Percentiles rank a stretch among this genome's conserved stretches.
Evolutionary conservation across 148 eudicot species (phyloP).

Genomic region (Beta vulgaris): DNA sequence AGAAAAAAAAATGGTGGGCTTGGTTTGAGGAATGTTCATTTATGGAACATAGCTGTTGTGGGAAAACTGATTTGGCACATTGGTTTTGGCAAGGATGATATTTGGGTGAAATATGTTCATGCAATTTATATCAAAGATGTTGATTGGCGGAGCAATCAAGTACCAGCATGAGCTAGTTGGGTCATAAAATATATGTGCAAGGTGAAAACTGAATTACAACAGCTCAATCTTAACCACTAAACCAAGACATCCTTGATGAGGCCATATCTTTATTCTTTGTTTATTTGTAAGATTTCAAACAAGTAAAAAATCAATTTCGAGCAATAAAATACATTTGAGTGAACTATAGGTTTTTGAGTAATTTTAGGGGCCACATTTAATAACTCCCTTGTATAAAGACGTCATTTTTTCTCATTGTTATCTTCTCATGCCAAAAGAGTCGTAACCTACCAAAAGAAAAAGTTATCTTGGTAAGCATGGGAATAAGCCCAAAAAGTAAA

Average conservation of each 20-base stretch:
- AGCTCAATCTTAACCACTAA: too few relatives aligned
- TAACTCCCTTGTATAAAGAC: too few relatives aligned
- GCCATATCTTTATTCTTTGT: too few relatives aligned
- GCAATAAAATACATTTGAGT: too few relatives aligned
- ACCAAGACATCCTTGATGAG: too few relatives aligned
- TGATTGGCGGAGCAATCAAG: not conserved
- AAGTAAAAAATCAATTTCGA: too few relatives aligned
- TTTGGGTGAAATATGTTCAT: not conserved
- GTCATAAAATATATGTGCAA: not conserved
- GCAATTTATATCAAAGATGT: not conserved
- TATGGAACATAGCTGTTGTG: not conserved
- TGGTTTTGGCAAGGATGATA: not conserved
- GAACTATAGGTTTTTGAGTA: too few relatives aligned
- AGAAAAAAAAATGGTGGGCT: not conserved
- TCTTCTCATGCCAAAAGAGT: not conserved
- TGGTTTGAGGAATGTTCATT: not conserved
- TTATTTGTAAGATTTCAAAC: too few relatives aligned
- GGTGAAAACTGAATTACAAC: not conserved
- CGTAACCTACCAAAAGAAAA: not conserved
- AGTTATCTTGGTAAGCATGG: not conserved
- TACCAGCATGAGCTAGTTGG: not conserved
- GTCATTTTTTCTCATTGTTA: too few relatives aligned
- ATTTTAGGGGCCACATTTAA: too few relatives aligned
- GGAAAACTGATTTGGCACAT: not conserved
- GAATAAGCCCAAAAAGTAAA: constrained; percentile 25